phyloP scores from a whole-genome alignment of 1,284 basidiomycete genomes.

The Ceratobasidium sp. region DNA sequence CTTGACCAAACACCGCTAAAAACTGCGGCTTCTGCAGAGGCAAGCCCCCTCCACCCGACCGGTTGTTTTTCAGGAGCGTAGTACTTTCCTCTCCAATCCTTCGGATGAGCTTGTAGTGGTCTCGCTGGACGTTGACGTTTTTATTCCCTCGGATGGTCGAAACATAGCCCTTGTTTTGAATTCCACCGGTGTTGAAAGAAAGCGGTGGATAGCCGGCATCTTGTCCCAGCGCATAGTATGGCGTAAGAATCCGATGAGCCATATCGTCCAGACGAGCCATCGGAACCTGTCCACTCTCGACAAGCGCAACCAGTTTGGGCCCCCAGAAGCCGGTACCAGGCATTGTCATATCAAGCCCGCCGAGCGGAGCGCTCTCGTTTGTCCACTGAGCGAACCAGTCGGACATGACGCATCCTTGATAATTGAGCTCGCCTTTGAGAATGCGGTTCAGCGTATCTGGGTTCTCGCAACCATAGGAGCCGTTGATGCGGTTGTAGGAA shows the following conservation, averaged over 20 bases:
- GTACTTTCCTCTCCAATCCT: conserved; percentile 82
- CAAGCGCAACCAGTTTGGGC: conserved; percentile 71
- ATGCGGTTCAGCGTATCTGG: conserved; percentile 79
- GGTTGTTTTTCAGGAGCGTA: conserved; percentile 85
- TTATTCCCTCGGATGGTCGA: conserved; percentile 51
- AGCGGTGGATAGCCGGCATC: conserved; percentile 53
- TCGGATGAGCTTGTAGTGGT: conserved; percentile 69
- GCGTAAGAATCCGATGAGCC: conserved; percentile 56
- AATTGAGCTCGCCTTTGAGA: conserved; percentile 78
- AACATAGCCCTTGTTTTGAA: conserved; percentile 48
- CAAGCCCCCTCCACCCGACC: conserved; percentile 59
- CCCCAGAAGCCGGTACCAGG: conserved; percentile 66
- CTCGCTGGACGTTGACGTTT: conserved; percentile 48
- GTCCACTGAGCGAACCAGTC: conserved; percentile 55
- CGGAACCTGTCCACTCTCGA: conserved; percentile 77
- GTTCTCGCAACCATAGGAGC: conserved; percentile 84
- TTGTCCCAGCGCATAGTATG: conserved; percentile 57
- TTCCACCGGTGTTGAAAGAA: conserved; percentile 40
- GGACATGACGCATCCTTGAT: conserved; percentile 62
- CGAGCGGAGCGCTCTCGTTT: conserved; percentile 57
- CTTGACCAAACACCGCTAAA: conserved; percentile 48
- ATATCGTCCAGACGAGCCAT: conserved; percentile 48
- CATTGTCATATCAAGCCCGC: conserved; percentile 52
- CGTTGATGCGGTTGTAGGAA: conserved; percentile 76
- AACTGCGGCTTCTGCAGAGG: conserved; percentile 48